Base-by-base conservation (phyloP, 106 monocot species). In the Alisma plantagoaquatica region DNA sequence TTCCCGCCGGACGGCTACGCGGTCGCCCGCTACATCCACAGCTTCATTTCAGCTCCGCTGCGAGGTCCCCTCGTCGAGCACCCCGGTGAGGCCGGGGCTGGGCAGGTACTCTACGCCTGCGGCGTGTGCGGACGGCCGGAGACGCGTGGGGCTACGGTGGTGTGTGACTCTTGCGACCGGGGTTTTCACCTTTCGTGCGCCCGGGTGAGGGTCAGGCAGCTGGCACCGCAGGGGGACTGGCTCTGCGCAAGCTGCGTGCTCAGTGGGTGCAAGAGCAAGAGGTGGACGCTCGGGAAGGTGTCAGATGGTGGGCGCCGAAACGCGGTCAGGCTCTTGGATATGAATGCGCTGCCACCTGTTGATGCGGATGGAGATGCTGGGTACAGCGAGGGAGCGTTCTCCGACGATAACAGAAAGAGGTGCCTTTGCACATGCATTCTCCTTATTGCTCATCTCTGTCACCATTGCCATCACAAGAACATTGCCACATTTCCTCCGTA, bases 151-250 rank as follows among this genome's bases (percentile, higher is more conserved):
- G 57, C 27, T 16, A 98, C 98, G 1, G 53, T 98, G 56, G 69
- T 98, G 1, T 90, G 98, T 63, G 98, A 98, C 54, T 75, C 75
- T n/a, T 98, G 98, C 72, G 98, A 98, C 51, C 44, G 64, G n/a
- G 98, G 98, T 35, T 98, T 98, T 64, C 98, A 90, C 53, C 21
- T 90, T 29, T 50, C n/a, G n/a, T 98, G 98, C 67, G 60, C 58
- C 6, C 50, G 64, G 52, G 11, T 59, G 41, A 45, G 64, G 49
- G 24, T 48, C 24, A 29, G 58, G 50, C 59, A 55, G 10, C 21
- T 27, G 4, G 31, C 29, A 4, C 52, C 24, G 10, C 20, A 19
- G n/a, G 90, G 70, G 28, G 90, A 90, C 26, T 98, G 98, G 98
- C 47, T 79, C 12, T 98, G 98, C 38, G 63, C 51, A 7, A 78